Evolutionary conservation across 352 stramenopile species (phyloP).

Genomic region (Globisporangium echinulatum): DNA sequence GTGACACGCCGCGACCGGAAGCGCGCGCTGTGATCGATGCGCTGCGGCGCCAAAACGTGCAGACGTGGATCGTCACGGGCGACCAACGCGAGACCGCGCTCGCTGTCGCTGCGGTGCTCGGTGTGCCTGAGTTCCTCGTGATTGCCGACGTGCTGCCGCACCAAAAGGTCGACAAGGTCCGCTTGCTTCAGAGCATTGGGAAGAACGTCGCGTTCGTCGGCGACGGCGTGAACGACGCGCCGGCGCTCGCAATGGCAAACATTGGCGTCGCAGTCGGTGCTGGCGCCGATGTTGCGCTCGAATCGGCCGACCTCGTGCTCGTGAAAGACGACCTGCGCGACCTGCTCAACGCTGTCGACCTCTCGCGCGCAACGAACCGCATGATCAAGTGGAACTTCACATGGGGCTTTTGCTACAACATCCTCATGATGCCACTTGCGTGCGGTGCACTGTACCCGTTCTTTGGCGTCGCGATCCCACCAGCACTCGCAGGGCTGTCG

Average conservation of each 20-base stretch:
- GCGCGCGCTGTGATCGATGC: constrained; percentile 46
- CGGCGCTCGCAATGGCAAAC: constrained; percentile 60
- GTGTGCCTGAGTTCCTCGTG: constrained; percentile 48
- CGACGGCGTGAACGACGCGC: constrained; percentile 68
- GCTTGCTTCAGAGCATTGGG: constrained; percentile 55
- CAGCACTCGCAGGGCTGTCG: constrained; percentile 59
- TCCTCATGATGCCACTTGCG: constrained; percentile 68
- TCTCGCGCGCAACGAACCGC: constrained; percentile 55
- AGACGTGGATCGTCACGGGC: constrained; percentile 74
- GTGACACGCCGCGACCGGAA: constrained; percentile 44
- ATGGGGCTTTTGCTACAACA: constrained; percentile 71
- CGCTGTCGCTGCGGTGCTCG: constrained; percentile 38
- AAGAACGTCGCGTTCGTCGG: constrained; percentile 72
- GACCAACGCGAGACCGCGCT: constrained; percentile 59
- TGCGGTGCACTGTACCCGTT: constrained; percentile 61
- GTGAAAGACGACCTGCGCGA: constrained; percentile 67
- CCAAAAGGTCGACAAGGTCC: constrained; percentile 76
- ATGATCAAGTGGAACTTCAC: constrained; percentile 74
- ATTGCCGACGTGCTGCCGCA: constrained; percentile 60
- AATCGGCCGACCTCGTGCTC: constrained; percentile 66
- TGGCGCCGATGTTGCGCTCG: constrained; percentile 63
- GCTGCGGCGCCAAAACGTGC: constrained; percentile 43
- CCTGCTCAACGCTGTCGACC: constrained; percentile 52
- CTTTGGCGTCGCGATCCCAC: constrained; percentile 53
- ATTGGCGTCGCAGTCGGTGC: constrained; percentile 60